Base-by-base conservation (phyloP, 2,329 filamentous ascomycete genomes). In the Arthrobotrys entomopaga region DNA sequence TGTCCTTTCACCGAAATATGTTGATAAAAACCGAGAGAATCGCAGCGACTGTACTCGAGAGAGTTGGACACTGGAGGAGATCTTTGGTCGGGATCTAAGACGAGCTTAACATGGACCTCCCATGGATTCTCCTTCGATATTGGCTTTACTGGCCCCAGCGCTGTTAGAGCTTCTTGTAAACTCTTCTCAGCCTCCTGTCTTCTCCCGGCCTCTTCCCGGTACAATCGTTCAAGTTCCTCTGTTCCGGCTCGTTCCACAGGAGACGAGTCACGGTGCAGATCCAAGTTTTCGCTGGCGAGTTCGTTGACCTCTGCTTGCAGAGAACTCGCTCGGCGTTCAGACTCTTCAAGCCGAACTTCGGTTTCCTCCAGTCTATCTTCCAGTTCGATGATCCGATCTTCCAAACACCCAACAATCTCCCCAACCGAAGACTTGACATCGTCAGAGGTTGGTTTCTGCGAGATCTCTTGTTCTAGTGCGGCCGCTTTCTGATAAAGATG, bases 401-500 rank as follows among this genome's bases (percentile, higher is more conserved):
- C 70, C 22, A 74, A n/a, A 16, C 53, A 59, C 24, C 34, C 52
- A 34, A 73, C 61, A 20, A 73, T 50, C 22, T 61, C 34, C 24
- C 63, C 61, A 26, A 74, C 70, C 1, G 56, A 52, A 3, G 61
- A 59, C 50, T 57, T 74, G 40, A 74, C 63, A 29, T 67, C 70
- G 15, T 63, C 63, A 15, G 70, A 26, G 22, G 56, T 61, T 29
- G 63, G 70, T 43, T 74, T 74, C n/a, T 63, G 70, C 19, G 63
- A 74, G 34, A 74, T 74, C 57, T 67, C 57, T 52, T 74, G 70
- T 29, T 74, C 63, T 15, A 74, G 58, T 56, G 67, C 59, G 34
- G 70, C 70, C 7, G 70, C 64, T 63, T 74, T 74, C 46, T 74
- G 70, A n/a, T 74, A 74, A 11, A 74, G 70, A 64, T 74, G 70